Evolutionary conservation across 1,284 basidiomycete genomes (phyloP), one percentile per base, ranked within the genome.

Genomic region (Moesziomyces sp.): DNA sequence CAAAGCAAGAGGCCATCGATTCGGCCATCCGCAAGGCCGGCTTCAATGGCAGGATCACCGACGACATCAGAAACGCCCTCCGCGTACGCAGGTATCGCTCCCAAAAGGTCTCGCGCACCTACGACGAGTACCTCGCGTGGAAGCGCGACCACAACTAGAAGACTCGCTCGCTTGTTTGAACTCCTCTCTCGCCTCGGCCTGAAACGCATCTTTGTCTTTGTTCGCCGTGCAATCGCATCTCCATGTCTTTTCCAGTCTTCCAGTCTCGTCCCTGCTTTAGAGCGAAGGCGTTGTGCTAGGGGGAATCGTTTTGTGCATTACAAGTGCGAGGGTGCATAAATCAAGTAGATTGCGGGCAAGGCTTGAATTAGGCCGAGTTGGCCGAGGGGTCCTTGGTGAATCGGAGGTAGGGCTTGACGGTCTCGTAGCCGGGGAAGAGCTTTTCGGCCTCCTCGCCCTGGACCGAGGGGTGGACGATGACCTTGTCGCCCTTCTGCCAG

Each of bases 381-480:
- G 58, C 23, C 5, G 72, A 74, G 26, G 81, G 80, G 65, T 84
- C 76, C 62, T 78, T 67, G 43, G 87, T 86, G 83, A 86, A 87
- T 63, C 87, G 83, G 56, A 88, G 85, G 85, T 88, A 88, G 46
- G 87, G 87, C 81, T 85, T 86, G 74, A 87, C 86, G 42, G 82
- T 84, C 66, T 87, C 86, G 70, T 86, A 82, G 59, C 86, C 86
- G 48, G 92, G 91, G 91, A 95, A 96, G 69, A 93, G 86, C 38
- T 88, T 90, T 86, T 93, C 91, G 34, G 94, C 95, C 86, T 98
- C 91, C 46, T 95, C 93, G 80, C 91, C 91, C 58, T 86, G 87
- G 52, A 98, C 93, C 9, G 88, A 86, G n/a, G 93, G 92, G 86
- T 97, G 94, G 45, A 99, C 91, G 81, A 99, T 97, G 61, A 98